These are phyloP conservation scores for Fusarium protoensiforme DNA, from an alignment of 2,329 filamentous ascomycete genomes.

Conservation along the genomic window DNA sequence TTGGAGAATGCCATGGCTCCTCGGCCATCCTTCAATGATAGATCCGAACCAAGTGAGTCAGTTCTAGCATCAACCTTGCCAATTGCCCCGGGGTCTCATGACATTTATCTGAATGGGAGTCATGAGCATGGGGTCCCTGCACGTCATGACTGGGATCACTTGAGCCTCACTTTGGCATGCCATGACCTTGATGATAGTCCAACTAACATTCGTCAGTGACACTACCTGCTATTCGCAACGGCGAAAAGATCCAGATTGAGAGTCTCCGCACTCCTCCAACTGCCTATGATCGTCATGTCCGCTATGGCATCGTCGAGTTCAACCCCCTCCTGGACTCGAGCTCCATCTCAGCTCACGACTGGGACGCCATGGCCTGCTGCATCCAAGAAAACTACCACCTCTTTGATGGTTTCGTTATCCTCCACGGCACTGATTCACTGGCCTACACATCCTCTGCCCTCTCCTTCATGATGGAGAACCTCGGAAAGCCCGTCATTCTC, in stretches of 20 bases:
- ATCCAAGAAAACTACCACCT: slow-evolving; percentile 86
- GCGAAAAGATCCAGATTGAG: slow-evolving; percentile 64
- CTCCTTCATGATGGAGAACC: slow-evolving; percentile 91
- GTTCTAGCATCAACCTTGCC: not conserved
- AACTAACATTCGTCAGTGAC: slow-evolving; percentile 49
- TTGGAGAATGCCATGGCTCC: slow-evolving; percentile 84
- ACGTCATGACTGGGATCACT: not conserved
- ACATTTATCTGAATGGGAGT: not conserved
- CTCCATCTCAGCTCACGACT: slow-evolving; percentile 87
- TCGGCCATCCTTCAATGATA: slow-evolving; percentile 86
- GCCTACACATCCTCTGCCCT: slow-evolving; percentile 91
- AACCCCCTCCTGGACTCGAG: slow-evolving; percentile 87
- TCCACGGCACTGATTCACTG: slow-evolving; percentile 91
- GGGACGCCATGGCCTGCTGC: slow-evolving; percentile 85
- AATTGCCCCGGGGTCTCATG: not conserved
- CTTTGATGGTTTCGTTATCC: slow-evolving; percentile 90
- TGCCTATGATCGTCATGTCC: slow-evolving; percentile 81
- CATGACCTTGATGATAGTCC: not conserved
- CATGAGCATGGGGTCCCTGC: not conserved
- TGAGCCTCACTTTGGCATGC: not conserved
- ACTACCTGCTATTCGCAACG: slow-evolving; percentile 63
- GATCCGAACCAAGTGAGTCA: slow-evolving; percentile 45
- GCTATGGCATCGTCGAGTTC: slow-evolving; percentile 88
- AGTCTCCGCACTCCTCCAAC: slow-evolving; percentile 84
- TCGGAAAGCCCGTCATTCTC: slow-evolving; percentile 91